Evolutionary conservation across 345 rosid species (phyloP).

Genomic region (Ceriops zippeliana): DNA sequence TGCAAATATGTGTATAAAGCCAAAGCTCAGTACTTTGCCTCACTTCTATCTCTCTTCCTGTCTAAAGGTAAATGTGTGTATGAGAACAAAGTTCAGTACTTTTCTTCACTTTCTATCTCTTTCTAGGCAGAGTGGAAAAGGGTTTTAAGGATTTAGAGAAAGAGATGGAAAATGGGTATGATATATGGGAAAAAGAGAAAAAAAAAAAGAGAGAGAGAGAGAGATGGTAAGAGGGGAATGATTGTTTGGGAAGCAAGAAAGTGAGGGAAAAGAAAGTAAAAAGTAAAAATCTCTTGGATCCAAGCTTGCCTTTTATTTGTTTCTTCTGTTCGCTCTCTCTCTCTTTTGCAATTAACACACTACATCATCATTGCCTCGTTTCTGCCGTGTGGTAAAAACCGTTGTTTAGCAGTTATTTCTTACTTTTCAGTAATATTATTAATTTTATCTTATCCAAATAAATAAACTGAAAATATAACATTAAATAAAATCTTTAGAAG

Average conservation of each 20-base stretch:
- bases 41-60: not conserved
- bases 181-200: slow-evolving; percentile 6
- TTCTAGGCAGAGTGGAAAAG: slow-evolving; percentile 17
- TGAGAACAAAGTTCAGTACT: not conserved
- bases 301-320: slow-evolving; percentile 17
- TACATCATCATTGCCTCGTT: slow-evolving; percentile 22
- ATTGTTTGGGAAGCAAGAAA: slow-evolving; percentile 41
- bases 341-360: slow-evolving; percentile 14
- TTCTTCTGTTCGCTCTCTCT: not conserved
- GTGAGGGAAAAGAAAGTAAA: slow-evolving; percentile 16
- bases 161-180: slow-evolving; percentile 26
- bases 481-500: too few relatives aligned
- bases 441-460: too few relatives aligned
- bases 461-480: too few relatives aligned
- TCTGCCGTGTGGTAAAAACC: slow-evolving; percentile 8
- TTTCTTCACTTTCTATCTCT: slow-evolving; percentile 10
- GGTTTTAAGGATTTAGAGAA: slow-evolving; percentile 23
- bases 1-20: not conserved
- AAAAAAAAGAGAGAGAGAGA: too few relatives aligned
- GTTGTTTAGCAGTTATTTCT: too few relatives aligned
- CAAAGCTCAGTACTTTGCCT: not conserved
- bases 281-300: slow-evolving; percentile 39
- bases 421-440: too few relatives aligned
- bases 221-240: slow-evolving; percentile 15
- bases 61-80: too few relatives aligned